Evolutionary conservation across 2,329 filamentous ascomycete genomes (phyloP), one percentile per base, ranked within the genome.

Genomic region (Aspergillus eucalypticola): DNA sequence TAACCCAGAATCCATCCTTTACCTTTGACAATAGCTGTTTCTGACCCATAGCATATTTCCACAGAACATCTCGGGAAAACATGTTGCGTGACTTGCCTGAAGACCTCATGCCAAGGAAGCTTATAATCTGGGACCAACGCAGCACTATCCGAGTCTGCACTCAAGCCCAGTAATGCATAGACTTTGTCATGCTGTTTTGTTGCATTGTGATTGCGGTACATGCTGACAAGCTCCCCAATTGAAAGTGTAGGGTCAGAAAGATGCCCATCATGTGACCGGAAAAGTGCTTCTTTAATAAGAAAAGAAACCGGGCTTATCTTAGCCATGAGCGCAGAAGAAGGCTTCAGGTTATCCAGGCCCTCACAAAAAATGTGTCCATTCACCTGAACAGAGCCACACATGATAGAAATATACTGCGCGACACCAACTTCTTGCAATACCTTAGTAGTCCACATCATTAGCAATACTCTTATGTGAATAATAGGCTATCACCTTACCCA

Each of bases 361-460:
- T n/a, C 8, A n/a, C 15, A 23, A n/a, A 49, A 49, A 1, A 13
- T 29, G 6, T 58, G 25, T 4, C 56, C 56, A 19, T 21, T 46
- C 1, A 58, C 27, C 48, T 21, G 19, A 5, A 15, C 48, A 3
- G 35, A 2, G 13, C 56, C 48, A 53, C 56, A 53, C 21, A 52
- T 32, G 6, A 52, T 13, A 6, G 25, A 15, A 29, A 53, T 58
- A 35, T n/a, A 52, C n/a, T 25, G 56, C 2, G 56, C 48, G 21
- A 52, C 32, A 2, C 41, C 19, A 2, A 57, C 55, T 17, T 57
- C 55, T 19, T 58, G 56, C n/a, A 58, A 48, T 4, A 58, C 56
- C 56, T 53, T n/a, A n/a, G n/a, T n/a, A 8, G 8, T 1, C 7
- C 38, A 41, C 11, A 7, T 41, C n/a, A n/a, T 41, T 41, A 15